A percentile compares a stretch with the other conserved stretches of the same genome.
These are phyloP conservation scores for Tricholomella constricta DNA, from an alignment of 768 basidiomycete genomes.

Conservation along the genomic window DNA sequence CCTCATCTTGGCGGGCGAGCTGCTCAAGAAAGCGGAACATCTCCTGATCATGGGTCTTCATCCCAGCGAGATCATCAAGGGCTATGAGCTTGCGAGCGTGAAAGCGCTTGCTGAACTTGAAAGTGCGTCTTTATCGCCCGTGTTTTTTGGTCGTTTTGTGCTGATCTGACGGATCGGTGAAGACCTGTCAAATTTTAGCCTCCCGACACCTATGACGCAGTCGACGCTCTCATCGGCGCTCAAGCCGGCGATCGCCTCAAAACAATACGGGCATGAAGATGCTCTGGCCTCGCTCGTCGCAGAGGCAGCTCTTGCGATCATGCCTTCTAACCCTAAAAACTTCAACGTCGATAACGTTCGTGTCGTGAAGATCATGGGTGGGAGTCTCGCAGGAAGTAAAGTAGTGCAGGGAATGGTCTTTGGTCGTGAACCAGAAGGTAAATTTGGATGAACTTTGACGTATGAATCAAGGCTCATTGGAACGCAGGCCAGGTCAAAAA, in stretches of 20 bases:
- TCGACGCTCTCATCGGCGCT: conserved; percentile 72
- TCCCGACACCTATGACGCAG: conserved; percentile 74
- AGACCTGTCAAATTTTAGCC: conserved; percentile 72
- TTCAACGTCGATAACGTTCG: conserved; percentile 99
- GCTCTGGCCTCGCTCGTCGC: conserved; percentile 81
- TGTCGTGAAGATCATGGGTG: conserved; percentile 98
- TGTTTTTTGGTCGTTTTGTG: background rate
- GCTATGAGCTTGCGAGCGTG: conserved; percentile 87
- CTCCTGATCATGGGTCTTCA: conserved; percentile 96
- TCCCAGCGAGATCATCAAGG: conserved; percentile 92
- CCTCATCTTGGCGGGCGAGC: conserved; percentile 91
- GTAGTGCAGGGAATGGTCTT: conserved; percentile 99
- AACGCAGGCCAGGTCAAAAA: conserved; percentile 79
- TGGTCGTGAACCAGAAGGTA: conserved; percentile 92
- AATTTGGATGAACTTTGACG: conserved; percentile 14
- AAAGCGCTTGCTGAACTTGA: conserved; percentile 89
- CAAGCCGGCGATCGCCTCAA: conserved; percentile 91
- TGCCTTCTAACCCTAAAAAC: conserved; percentile 85
- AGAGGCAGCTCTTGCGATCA: conserved; percentile 89
- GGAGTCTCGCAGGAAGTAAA: conserved; percentile 77
- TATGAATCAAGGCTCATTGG: background rate
- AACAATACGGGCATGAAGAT: conserved; percentile 95
- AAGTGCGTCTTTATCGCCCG: conserved; percentile 59
- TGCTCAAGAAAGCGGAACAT: conserved; percentile 90
- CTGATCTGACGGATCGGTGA: conserved; percentile 17